These are phyloP conservation scores for Melaleuca alternifolia DNA, from an alignment of 345 rosid species.

Conservation along the genomic window DNA sequence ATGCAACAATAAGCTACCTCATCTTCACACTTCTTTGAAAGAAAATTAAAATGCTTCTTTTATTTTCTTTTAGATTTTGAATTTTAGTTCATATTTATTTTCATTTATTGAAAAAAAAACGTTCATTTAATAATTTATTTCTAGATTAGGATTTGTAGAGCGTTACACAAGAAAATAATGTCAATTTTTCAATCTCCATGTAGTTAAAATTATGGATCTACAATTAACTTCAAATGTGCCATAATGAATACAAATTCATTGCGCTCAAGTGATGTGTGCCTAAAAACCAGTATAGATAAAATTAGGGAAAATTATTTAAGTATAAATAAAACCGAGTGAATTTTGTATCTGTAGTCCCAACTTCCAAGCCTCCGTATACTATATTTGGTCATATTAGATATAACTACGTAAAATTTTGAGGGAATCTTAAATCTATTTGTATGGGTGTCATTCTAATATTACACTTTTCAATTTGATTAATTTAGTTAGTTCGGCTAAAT, in stretches of 20 bases:
- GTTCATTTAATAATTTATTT: neutral
- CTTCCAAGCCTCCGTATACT: neutral
- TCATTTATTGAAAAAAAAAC: neutral
- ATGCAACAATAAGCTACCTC: neutral
- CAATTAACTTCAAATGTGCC: neutral
- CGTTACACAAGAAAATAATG: neutral
- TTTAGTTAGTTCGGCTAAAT: fast-evolving
- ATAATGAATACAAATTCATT: neutral
- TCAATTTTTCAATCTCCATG: neutral
- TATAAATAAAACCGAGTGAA: neutral
- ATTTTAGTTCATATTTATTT: fast-evolving
- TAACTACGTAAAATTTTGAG: neutral
- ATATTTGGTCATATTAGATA: neutral
- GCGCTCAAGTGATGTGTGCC: fast-evolving
- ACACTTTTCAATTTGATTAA: fast-evolving
- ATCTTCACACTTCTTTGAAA: neutral
- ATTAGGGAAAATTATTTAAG: neutral
- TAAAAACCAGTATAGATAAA: neutral
- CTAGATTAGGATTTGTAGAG: neutral
- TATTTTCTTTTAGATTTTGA: neutral
- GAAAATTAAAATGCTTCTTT: neutral
- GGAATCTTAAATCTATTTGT: neutral
- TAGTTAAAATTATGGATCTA: neutral
- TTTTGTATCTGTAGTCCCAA: neutral
- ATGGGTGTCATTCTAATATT: neutral